These are phyloP conservation scores for Phyllosticta capitalensis DNA, from an alignment of 2,329 filamentous ascomycete species.

Conservation along the genomic window DNA sequence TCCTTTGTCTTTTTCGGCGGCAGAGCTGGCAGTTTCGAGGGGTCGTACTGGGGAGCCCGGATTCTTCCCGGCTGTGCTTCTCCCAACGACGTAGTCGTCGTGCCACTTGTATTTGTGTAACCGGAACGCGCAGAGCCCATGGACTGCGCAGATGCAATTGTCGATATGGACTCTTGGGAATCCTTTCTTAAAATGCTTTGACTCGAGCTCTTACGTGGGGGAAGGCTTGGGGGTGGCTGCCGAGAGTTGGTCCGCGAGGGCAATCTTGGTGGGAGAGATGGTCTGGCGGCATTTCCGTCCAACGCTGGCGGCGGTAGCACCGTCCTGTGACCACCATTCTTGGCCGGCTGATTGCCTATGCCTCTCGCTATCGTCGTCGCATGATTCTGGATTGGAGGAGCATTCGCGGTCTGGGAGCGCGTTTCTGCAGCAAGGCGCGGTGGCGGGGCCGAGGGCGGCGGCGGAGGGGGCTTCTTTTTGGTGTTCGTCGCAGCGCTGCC, in stretches of 20 bases:
- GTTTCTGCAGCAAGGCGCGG: constrained; percentile 24
- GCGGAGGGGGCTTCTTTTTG: constrained; percentile 27
- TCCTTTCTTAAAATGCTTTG: constrained; percentile 24
- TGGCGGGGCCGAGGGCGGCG: constrained; percentile 28
- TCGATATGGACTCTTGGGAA: constrained; percentile 42
- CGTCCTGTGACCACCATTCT: constrained; percentile 10
- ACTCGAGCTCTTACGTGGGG: constrained; percentile 35
- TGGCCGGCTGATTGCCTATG: constrained; percentile 32
- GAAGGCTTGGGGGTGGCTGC: constrained; percentile 31
- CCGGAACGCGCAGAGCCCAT: constrained; percentile 42
- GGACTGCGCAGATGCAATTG: constrained; percentile 37
- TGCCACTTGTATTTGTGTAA: constrained; percentile 30
- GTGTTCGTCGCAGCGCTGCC: constrained; percentile 23
- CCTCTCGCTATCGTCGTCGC: constrained; percentile 21
- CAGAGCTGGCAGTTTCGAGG: constrained; percentile 44
- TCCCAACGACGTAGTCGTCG: constrained; percentile 24
- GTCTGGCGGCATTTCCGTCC: constrained; percentile 27
- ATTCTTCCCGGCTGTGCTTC: constrained; percentile 29
- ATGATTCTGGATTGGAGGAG: constrained; percentile 30
- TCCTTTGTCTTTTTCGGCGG: constrained; percentile 39
- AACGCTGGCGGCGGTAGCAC: constrained; percentile 3
- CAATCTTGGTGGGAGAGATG: constrained; percentile 41
- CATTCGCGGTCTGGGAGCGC: constrained; percentile 30
- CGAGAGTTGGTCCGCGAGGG: constrained; percentile 22
- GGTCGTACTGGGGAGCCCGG: constrained; percentile 49